These are phyloP conservation scores for Picocystis sp. DNA, from an alignment of 163 green algal species.

Conservation along the genomic window DNA sequence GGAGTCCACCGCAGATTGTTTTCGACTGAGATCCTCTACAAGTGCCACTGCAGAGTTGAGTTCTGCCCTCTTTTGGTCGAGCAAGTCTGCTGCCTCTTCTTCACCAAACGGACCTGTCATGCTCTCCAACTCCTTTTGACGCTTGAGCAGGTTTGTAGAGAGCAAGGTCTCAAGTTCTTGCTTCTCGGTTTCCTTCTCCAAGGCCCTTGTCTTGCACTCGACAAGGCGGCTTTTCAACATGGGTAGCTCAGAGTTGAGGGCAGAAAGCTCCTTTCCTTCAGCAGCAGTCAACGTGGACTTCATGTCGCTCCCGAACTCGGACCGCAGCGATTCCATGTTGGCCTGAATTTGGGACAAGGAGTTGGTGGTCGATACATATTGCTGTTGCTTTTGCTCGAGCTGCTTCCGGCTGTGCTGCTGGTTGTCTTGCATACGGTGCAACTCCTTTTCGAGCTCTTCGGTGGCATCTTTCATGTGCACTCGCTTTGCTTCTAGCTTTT, in stretches of 20 bases:
- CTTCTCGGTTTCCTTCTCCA: slow-evolving; percentile 17
- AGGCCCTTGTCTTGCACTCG: not conserved
- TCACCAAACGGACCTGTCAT: not conserved
- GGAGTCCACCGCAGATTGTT: no score
- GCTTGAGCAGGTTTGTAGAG: slow-evolving; percentile 29
- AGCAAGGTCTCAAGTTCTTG: slow-evolving; percentile 18
- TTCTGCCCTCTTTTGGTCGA: slow-evolving; percentile 1
- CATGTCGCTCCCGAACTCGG: slow-evolving; percentile 11
- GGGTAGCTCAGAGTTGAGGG: slow-evolving; percentile 13
- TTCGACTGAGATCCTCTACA: not conserved
- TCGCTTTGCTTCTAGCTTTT: slow-evolving; percentile 26
- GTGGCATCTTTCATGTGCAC: slow-evolving; percentile 4
- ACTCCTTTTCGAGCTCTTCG: slow-evolving; percentile 7
- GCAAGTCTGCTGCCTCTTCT: slow-evolving; percentile 2
- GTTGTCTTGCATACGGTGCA: slow-evolving; percentile 1
- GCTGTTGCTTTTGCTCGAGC: no score
- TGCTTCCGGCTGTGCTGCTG: not conserved
- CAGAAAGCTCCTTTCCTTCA: slow-evolving; percentile 9
- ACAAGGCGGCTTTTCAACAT: slow-evolving; percentile 10
- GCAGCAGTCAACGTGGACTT: slow-evolving; percentile 4
- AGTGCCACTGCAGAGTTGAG: slow-evolving; percentile 7
- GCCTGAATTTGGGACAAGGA: no score
- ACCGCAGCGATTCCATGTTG: slow-evolving; percentile 13
- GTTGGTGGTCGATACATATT: no score
- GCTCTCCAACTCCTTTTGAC: slow-evolving; percentile 29